Percentiles rank a stretch among this genome's conserved stretches.
These are phyloP conservation scores for Trichoderma virens DNA, from an alignment of 495 filamentous ascomycete species.

Conservation along the genomic window DNA sequence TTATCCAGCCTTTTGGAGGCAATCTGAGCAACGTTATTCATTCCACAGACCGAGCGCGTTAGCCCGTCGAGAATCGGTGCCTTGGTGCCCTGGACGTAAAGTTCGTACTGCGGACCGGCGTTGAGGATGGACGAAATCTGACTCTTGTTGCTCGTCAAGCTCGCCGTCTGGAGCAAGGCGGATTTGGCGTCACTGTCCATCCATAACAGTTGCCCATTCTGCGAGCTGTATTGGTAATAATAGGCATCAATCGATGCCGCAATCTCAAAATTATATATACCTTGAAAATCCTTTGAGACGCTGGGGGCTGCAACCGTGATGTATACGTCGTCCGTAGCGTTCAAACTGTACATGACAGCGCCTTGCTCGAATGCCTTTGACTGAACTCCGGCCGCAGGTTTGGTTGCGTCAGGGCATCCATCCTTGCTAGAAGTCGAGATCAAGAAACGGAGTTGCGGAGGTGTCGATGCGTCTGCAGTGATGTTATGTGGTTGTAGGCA, in stretches of 20 bases:
- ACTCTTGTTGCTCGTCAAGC: constrained; percentile 42
- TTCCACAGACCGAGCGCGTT: constrained; percentile 65
- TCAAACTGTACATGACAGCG: constrained; percentile 49
- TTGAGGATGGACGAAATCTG: constrained; percentile 49
- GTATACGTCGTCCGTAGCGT: constrained; percentile 55
- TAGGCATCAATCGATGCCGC: constrained; percentile 71
- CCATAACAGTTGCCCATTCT: constrained; percentile 49
- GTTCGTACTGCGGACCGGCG: constrained; percentile 54
- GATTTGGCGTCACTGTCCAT: constrained; percentile 73
- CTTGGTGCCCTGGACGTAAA: constrained; percentile 68
- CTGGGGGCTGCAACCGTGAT: constrained; percentile 65
- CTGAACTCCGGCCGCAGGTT: constrained; percentile 28
- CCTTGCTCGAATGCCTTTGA: constrained; percentile 41
- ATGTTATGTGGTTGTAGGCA: constrained; percentile 62
- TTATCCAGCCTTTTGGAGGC: constrained; percentile 34
- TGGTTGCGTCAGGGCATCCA: constrained; percentile 42
- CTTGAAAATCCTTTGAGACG: constrained; percentile 36
- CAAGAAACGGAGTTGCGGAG: constrained; percentile 71
- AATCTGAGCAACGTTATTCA: constrained; percentile 55
- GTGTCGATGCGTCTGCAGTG: constrained; percentile 29
- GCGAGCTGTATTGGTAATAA: constrained; percentile 52
- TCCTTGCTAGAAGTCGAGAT: constrained; percentile 51
- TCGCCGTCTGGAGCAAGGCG: constrained; percentile 68
- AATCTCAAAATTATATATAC: constrained; percentile 67
- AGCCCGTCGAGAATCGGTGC: constrained; percentile 56